phyloP scores from a whole-genome alignment of 1,284 basidiomycete species.

The Malassezia sympodialis region DNA sequence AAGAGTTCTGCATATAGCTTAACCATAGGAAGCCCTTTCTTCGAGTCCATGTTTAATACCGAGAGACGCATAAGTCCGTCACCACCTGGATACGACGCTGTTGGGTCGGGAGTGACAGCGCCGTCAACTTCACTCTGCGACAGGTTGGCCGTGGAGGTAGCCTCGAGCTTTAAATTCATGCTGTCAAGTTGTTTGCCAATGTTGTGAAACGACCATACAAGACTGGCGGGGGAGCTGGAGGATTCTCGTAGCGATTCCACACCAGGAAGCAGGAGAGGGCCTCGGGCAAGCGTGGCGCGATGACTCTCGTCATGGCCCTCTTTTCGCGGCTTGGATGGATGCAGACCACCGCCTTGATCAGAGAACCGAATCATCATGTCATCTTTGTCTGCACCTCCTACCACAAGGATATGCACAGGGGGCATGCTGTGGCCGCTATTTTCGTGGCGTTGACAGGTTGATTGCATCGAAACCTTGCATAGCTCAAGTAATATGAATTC shows the following conservation, averaged over 20 bases:
- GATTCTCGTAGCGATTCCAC: neutral
- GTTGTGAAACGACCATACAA: constrained; percentile 15
- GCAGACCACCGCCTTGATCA: constrained; percentile 27
- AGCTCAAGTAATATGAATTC: constrained; percentile 79
- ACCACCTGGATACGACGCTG: constrained; percentile 5
- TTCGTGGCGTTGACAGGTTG: constrained; percentile 28
- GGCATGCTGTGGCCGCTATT: neutral
- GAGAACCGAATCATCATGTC: constrained; percentile 44
- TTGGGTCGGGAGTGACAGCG: neutral
- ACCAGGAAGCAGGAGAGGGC: constrained; percentile 8
- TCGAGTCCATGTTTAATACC: constrained; percentile 13
- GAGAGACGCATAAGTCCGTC: constrained; percentile 17
- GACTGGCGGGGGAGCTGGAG: neutral
- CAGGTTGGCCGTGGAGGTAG: neutral
- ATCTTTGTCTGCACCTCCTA: constrained; percentile 37
- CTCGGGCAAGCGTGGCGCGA: constrained; percentile 2
- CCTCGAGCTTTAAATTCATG: constrained; percentile 11
- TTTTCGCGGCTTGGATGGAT: neutral
- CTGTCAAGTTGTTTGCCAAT: constrained; percentile 15
- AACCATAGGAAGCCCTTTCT: constrained; percentile 14
- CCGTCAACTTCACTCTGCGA: neutral
- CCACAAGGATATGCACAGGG: constrained; percentile 36
- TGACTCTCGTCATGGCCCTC: neutral
- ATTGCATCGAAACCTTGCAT: constrained; percentile 60
- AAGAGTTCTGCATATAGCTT: constrained; percentile 16